phyloP scores from a whole-genome alignment of 2,329 filamentous ascomycete species.

The Sphaerulina populicola region DNA sequence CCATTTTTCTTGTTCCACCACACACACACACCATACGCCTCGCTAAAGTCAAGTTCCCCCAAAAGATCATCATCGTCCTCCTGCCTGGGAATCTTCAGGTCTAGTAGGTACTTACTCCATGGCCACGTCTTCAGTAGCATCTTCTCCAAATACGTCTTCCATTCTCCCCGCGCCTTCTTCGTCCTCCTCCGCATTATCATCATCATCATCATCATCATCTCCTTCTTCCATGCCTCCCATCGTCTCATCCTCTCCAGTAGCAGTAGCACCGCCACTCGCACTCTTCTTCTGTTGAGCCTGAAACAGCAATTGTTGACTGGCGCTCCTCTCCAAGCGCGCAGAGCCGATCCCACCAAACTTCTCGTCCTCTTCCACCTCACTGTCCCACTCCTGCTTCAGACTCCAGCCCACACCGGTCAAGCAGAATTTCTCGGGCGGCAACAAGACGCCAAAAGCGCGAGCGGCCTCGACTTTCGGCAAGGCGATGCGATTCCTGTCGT shows the following conservation, averaged over 20 bases:
- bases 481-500: constrained; percentile 58
- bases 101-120: constrained; percentile 24
- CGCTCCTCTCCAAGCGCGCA: constrained; percentile 14
- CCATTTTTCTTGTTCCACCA: too few relatives aligned
- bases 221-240: constrained; percentile 39
- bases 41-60: constrained; percentile 5
- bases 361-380: constrained; percentile 41
- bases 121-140: constrained; percentile 23
- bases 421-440: constrained; percentile 56
- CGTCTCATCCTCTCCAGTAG: constrained; percentile 23
- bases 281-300: constrained; percentile 9
- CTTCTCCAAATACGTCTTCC: constrained; percentile 39
- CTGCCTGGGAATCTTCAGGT: constrained; percentile 23
- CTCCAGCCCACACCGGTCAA: constrained; percentile 50
- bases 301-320: constrained; percentile 15
- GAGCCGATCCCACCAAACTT: constrained; percentile 39
- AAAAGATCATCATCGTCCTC: background rate
- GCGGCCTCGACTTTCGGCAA: constrained; percentile 47
- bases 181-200: constrained; percentile 28
- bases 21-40: constrained; percentile 8
- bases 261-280: background rate
- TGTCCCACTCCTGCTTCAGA: constrained; percentile 51
- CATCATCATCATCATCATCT: constrained; percentile 30
- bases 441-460: constrained; percentile 48
- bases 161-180: constrained; percentile 34